These are phyloP conservation scores for Intubia oerlemansii DNA, from an alignment of 2,329 filamentous ascomycete species.

Conservation along the genomic window DNA sequence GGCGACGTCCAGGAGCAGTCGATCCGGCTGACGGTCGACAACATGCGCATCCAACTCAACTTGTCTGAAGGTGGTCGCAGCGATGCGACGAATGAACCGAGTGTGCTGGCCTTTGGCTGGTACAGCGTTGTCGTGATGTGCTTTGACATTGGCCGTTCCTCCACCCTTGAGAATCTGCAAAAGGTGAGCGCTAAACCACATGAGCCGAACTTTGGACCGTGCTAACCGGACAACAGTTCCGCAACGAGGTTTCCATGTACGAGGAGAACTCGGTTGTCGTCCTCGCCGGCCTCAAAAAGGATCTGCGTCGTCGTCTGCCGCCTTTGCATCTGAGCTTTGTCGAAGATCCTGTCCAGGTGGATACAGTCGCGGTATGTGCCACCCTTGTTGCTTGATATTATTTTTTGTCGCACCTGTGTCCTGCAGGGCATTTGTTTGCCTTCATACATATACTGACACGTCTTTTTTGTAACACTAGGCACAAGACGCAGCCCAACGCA, in stretches of 20 bases:
- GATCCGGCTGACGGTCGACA: constrained; percentile 4
- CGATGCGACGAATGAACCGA: constrained; percentile 3
- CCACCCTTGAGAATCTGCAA: constrained; percentile 4
- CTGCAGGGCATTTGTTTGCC: too few species aligned
- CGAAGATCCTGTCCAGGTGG: constrained; percentile 6
- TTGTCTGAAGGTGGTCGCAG: constrained; percentile 7
- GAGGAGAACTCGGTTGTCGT: constrained; percentile 8
- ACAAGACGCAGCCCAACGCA: background rate
- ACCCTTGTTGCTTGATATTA: too few species aligned
- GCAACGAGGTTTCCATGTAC: constrained; percentile 8
- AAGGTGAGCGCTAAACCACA: constrained; percentile 5
- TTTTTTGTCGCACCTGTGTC: too few species aligned
- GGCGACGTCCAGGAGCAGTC: constrained; percentile 5
- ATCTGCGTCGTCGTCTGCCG: constrained; percentile 6
- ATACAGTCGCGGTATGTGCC: too few species aligned
- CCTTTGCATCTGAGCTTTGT: constrained; percentile 7
- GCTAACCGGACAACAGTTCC: constrained; percentile 5
- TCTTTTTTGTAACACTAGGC: too few species aligned
- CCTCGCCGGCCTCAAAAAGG: constrained; percentile 9
- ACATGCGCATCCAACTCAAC: constrained; percentile 5
- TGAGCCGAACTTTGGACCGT: too few species aligned
- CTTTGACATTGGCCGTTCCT: constrained; percentile 6
- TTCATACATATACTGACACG: background rate
- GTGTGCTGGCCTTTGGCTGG: constrained; percentile 7
- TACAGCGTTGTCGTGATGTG: constrained; percentile 9